phyloP scores from a whole-genome alignment of 192 early-diverging fungal genomes.

The Backusella circina region DNA sequence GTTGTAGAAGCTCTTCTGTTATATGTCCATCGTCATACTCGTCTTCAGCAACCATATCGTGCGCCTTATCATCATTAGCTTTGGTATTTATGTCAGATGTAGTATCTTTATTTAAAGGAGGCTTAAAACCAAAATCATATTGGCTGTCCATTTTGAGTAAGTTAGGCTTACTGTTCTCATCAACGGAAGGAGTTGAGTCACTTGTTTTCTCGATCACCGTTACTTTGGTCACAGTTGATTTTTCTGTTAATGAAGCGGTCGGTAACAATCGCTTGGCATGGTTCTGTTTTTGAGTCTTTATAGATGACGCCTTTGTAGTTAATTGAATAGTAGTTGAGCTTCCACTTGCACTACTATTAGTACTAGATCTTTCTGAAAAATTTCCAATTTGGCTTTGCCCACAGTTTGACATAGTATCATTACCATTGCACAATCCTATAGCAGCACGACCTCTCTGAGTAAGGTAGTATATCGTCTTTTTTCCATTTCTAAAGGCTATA shows the following conservation, averaged over 20 bases:
- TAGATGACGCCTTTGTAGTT: not conserved
- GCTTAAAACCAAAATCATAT: not conserved
- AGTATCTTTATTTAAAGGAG: not conserved
- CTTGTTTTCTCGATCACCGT: not conserved
- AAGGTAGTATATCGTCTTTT: conserved; percentile 14
- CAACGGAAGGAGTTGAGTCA: not conserved
- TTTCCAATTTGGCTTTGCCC: not conserved
- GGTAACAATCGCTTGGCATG: conserved; percentile 4
- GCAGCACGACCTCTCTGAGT: conserved; percentile 11
- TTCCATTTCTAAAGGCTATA: conserved; percentile 5
- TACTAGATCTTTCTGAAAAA: conserved; percentile 4
- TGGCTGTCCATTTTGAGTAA: not conserved
- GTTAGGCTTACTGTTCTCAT: not conserved
- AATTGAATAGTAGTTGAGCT: not conserved
- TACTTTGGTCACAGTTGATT: not conserved
- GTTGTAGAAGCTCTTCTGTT: not conserved
- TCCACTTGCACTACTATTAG: not conserved
- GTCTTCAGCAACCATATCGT: not conserved
- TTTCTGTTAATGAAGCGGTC: not conserved
- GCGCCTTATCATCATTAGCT: not conserved
- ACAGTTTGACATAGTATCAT: not conserved
- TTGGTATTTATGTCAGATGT: not conserved
- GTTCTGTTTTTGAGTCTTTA: not conserved
- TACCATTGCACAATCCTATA: not conserved
- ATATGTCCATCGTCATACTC: not conserved